Conservation (phyloP, 2,329 filamentous ascomycete species). For the Madurella mycetomatis region DNA sequence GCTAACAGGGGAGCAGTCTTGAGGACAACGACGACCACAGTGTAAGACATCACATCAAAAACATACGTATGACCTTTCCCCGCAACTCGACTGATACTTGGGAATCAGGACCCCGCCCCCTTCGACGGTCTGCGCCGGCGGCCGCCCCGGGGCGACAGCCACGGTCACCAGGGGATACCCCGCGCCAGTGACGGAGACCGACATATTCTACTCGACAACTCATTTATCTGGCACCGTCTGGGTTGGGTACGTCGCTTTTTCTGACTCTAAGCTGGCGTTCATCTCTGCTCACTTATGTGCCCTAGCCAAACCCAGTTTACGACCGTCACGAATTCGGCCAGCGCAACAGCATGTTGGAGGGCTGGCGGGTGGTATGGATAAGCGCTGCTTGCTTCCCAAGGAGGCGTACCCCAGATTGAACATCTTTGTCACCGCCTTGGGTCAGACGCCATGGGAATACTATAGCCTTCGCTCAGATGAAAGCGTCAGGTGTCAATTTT, state of each 20-base stretch:
- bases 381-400: background rate
- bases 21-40: slow-evolving; percentile 30
- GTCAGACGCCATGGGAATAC: no score
- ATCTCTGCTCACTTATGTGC: background rate
- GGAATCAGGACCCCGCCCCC: slow-evolving; percentile 31
- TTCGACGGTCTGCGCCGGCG: slow-evolving; percentile 32
- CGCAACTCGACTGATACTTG: background rate
- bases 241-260: slow-evolving; percentile 30
- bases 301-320: slow-evolving; percentile 32
- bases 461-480: no score
- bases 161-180: slow-evolving; percentile 30
- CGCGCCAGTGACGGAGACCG: slow-evolving; percentile 32
- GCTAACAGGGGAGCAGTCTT: slow-evolving; percentile 23
- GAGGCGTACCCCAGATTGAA: no score
- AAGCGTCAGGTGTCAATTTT: no score
- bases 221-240: slow-evolving; percentile 34
- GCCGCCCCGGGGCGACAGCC: slow-evolving; percentile 27
- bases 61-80: no score
- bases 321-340: slow-evolving; percentile 32
- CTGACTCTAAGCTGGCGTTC: background rate
- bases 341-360: slow-evolving; percentile 35
- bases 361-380: slow-evolving; percentile 35
- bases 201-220: slow-evolving; percentile 33
- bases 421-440: no score
- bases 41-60: slow-evolving; percentile 22